Evolutionary conservation across 192 early-diverging fungal genomes (phyloP), one percentile per base, ranked within the genome.

Genomic region (Diversispora eburnea): DNA sequence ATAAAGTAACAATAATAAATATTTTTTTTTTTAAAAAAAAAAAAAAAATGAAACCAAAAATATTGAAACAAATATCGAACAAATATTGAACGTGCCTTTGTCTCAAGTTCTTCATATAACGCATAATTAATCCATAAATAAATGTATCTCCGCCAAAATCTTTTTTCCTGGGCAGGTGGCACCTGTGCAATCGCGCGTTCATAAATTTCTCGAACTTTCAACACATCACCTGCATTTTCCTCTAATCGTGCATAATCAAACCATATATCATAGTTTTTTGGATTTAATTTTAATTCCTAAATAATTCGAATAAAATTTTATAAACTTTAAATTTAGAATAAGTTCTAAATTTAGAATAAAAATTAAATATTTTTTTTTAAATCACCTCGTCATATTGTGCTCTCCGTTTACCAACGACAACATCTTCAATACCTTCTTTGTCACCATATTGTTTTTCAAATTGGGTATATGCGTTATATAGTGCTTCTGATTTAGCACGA

Each of bases 41-140:
- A 43, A 17, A 5, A 67, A 12, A 46, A 19, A 70, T 39, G 2
- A 43, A 17, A 22, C 3, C 45, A 54, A 41, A 33, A 20, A n/a
- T 5, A 42, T 7, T 66, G 2, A 43, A 49, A 66, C 19, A 41
- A 9, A 19, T 20, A 12, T 19, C 17, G 13, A 19, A 8, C 6
- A 12, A 0, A 22, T 54, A 25, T 7, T 45, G 10, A 19, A 43
- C 73, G 39, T 79, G 89, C 89, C 77, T 90, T 87, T 19, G 90
- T 90, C 6, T 88, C 86, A 25, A 89, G 80, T 76, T 99, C 98
- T 81, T 99, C 98, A 80, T 92, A 99, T 22, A 97, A 84, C 0
- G 97, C 98, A 70, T 98, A 99, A 73, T 91, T 92, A 45, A 99
- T 90, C 98, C 98, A 99, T n/a, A 99, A 73, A 81, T 98, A 99